These are phyloP conservation scores for Aspergillus sclerotialis DNA, from an alignment of 2,329 filamentous ascomycete species.

Conservation along the genomic window DNA sequence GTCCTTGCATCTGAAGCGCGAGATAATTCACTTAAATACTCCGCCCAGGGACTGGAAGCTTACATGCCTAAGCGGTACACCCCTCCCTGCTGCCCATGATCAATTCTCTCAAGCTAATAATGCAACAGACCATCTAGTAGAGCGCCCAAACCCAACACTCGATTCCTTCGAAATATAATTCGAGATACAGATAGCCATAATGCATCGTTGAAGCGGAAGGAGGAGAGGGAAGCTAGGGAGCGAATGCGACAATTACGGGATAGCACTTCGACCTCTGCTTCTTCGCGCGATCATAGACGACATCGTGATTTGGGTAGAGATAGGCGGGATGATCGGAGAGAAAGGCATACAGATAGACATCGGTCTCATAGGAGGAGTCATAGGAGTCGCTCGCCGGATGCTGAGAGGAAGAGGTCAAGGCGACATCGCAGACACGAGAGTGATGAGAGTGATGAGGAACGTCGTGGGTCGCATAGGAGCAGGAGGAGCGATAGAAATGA, in stretches of 20 bases:
- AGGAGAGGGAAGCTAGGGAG: conserved; percentile 69
- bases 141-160: conserved; percentile 80
- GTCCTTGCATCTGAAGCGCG: conserved; percentile 76
- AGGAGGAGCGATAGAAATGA: conserved; percentile 4
- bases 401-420: conserved; percentile 17
- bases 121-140: conserved; percentile 53
- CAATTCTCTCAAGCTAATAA: no score
- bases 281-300: conserved; percentile 32
- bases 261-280: conserved; percentile 25
- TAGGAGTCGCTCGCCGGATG: conserved; percentile 19
- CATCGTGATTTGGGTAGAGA: conserved; percentile 11
- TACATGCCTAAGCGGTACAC: conserved; percentile 50
- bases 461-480: conserved; percentile 9
- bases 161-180: conserved; percentile 82
- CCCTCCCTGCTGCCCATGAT: background rate
- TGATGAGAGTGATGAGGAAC: conserved; percentile 11
- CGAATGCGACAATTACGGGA: conserved; percentile 55
- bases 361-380: conserved; percentile 21
- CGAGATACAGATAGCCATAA: conserved; percentile 86
- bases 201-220: conserved; percentile 73
- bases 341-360: conserved; percentile 16
- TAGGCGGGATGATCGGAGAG: conserved; percentile 15
- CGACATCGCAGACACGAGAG: conserved; percentile 16
- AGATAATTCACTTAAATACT: conserved; percentile 66
- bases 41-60: conserved; percentile 65